These are phyloP conservation scores for Fusarium falciforme DNA, from an alignment of 2,329 filamentous ascomycete genomes.

Conservation along the genomic window DNA sequence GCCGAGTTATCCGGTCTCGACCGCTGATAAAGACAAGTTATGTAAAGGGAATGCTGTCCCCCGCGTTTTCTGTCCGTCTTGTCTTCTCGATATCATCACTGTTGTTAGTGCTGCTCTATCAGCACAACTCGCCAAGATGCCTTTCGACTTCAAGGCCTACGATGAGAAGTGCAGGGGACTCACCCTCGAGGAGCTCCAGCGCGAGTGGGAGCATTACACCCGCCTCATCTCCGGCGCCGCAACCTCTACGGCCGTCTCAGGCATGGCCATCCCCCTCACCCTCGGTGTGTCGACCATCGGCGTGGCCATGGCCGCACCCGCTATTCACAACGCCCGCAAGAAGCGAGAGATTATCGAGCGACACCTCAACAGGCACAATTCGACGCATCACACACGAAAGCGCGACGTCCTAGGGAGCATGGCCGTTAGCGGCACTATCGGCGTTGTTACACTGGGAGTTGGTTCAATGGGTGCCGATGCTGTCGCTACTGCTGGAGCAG, in stretches of 20 bases:
- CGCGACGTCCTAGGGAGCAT: slow-evolving; percentile 54
- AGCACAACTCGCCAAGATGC: slow-evolving; percentile 42
- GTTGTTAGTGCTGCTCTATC: background rate
- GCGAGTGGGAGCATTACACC: slow-evolving; percentile 57
- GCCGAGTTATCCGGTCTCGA: background rate
- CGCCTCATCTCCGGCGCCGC: slow-evolving; percentile 54
- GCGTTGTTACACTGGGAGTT: slow-evolving; percentile 51
- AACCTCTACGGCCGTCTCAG: slow-evolving; percentile 53
- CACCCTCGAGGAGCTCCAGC: slow-evolving; percentile 51
- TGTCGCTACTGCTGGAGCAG: slow-evolving; percentile 49
- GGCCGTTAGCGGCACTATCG: slow-evolving; percentile 52
- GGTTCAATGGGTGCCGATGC: slow-evolving; percentile 51
- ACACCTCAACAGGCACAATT: slow-evolving; percentile 49
- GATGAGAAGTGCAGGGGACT: slow-evolving; percentile 52
- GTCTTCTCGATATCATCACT: background rate
- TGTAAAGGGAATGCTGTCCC: background rate
- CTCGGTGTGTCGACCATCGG: slow-evolving; percentile 54
- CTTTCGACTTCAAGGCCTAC: slow-evolving; percentile 55
- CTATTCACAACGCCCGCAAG: slow-evolving; percentile 55
- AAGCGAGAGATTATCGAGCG: slow-evolving; percentile 56
- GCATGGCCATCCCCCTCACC: slow-evolving; percentile 53
- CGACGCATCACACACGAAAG: slow-evolving; percentile 53
- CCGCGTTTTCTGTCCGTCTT: background rate
- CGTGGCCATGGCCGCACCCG: slow-evolving; percentile 52
- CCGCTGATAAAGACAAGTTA: background rate